Conservation (phyloP, 2,329 filamentous ascomycete species). For the Graphiopsis chlorocephala region DNA sequence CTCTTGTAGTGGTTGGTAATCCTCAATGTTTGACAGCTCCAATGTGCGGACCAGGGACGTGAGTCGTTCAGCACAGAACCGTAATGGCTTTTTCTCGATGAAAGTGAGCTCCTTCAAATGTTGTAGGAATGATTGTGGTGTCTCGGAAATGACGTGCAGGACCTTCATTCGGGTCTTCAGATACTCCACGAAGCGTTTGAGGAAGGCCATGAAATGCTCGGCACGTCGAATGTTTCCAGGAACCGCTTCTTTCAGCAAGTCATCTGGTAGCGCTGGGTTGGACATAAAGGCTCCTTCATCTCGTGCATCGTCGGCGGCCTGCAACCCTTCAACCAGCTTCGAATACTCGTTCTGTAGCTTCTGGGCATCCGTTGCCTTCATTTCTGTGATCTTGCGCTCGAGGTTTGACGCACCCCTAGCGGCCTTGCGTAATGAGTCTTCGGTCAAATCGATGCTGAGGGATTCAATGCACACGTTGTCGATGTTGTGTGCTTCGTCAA, state of each 20-base stretch:
- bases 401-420: constrained; percentile 87
- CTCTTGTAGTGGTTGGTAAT: constrained; percentile 94
- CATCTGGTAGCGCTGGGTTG: constrained; percentile 90
- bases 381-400: constrained; percentile 85
- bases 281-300: constrained; percentile 97
- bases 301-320: constrained; percentile 82
- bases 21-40: constrained; percentile 95
- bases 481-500: constrained; percentile 98
- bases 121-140: constrained; percentile 85
- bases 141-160: constrained; percentile 94
- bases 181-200: constrained; percentile 97
- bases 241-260: constrained; percentile 90
- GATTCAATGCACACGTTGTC: constrained; percentile 99
- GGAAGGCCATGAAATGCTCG: constrained; percentile 91
- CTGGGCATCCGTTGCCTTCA: constrained; percentile 92
- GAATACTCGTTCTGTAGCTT: constrained; percentile 94
- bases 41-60: constrained; percentile 92
- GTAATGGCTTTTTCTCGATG: constrained; percentile 91
- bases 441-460: constrained; percentile 91
- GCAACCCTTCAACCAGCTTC: constrained; percentile 87
- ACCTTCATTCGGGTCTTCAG: constrained; percentile 96
- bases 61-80: constrained; percentile 91
- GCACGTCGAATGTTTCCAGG: constrained; percentile 94
- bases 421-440: constrained; percentile 88
- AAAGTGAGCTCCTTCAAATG: constrained; percentile 95